Evolutionary conservation across 2,329 filamentous ascomycete genomes (phyloP).

Genomic region (Scolecobasidium constrictum): DNA sequence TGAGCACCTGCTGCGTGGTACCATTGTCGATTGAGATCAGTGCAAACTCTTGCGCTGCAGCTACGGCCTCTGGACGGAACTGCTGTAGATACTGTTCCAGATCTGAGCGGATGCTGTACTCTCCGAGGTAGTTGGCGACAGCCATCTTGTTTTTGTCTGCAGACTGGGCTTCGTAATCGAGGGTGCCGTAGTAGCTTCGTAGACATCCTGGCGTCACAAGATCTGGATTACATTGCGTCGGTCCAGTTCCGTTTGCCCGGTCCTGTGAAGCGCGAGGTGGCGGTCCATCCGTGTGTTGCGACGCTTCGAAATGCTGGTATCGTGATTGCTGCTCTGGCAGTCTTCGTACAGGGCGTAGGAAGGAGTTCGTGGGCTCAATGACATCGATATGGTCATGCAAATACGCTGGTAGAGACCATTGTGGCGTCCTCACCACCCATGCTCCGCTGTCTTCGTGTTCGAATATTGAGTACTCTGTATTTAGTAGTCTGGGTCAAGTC

Average conservation of each 20-base stretch:
- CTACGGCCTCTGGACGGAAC: slow-evolving; percentile 10
- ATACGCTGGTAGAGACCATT: slow-evolving; percentile 48
- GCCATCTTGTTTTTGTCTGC: slow-evolving; percentile 4
- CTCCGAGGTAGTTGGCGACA: slow-evolving; percentile 8
- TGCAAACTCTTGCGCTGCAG: slow-evolving; percentile 5
- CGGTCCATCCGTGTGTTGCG: background rate
- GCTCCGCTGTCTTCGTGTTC: slow-evolving; percentile 45
- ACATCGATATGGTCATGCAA: slow-evolving; percentile 48
- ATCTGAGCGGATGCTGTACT: slow-evolving; percentile 2
- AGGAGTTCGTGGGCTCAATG: slow-evolving; percentile 51
- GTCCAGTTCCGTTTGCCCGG: slow-evolving; percentile 5
- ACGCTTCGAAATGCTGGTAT: slow-evolving; percentile 12
- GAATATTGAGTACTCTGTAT: slow-evolving; percentile 39
- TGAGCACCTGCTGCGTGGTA: slow-evolving; percentile 1
- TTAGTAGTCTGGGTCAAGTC: slow-evolving; percentile 30
- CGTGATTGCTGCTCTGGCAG: background rate
- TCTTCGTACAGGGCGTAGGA: slow-evolving; percentile 35
- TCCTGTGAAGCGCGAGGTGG: background rate
- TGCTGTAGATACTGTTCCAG: background rate
- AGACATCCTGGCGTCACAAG: slow-evolving; percentile 5
- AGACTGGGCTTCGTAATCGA: slow-evolving; percentile 6
- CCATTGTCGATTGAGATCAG: slow-evolving; percentile 10
- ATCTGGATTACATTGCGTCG: slow-evolving; percentile 5
- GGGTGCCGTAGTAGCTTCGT: slow-evolving; percentile 6
- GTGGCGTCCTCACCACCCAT: slow-evolving; percentile 39